A percentile compares a stretch with the other conserved stretches of the same genome.
Evolutionary conservation across 805 yeast genomes (phyloP).

Genomic region (Yamadazyma philogaea): DNA sequence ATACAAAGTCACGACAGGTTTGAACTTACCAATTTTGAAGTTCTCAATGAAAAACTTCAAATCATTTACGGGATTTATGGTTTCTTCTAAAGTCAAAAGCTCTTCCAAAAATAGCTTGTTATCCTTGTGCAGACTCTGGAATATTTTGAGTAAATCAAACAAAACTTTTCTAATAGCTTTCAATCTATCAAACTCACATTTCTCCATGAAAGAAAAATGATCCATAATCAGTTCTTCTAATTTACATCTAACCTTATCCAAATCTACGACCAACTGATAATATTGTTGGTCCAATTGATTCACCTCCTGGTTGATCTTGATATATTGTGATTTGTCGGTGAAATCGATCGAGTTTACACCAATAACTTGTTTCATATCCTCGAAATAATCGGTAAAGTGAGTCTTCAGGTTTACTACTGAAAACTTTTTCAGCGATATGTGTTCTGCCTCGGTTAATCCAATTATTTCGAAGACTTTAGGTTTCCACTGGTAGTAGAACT

Average conservation of each 20-base stretch:
- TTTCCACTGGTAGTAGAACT: constrained; percentile 79
- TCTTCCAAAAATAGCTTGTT: constrained; percentile 60
- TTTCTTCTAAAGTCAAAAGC: constrained; percentile 61
- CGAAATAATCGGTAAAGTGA: constrained; percentile 32
- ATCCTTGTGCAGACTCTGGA: constrained; percentile 57
- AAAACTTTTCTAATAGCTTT: constrained; percentile 73
- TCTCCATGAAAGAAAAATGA: constrained; percentile 73
- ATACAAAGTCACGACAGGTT: constrained; percentile 68
- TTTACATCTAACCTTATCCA: constrained; percentile 68
- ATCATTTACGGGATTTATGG: constrained; percentile 68
- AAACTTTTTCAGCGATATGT: constrained; percentile 6
- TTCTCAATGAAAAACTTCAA: constrained; percentile 62
- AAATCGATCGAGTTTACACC: constrained; percentile 42
- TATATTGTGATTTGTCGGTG: constrained; percentile 50
- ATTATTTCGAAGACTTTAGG: constrained; percentile 57
- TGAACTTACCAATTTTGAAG: constrained; percentile 70
- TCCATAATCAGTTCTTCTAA: constrained; percentile 72
- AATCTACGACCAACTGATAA: constrained; percentile 48
- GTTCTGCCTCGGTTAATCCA: constrained; percentile 16
- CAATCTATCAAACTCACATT: constrained; percentile 76
- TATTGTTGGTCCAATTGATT: constrained; percentile 48
- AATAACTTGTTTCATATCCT: constrained; percentile 44
- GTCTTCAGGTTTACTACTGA: constrained; percentile 10
- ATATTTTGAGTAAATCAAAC: constrained; percentile 65
- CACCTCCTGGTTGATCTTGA: constrained; percentile 55